Evolutionary conservation across 179 eudicot species (phyloP), one percentile per base, ranked within the genome.

Genomic region (Carnegiea gigantea): DNA sequence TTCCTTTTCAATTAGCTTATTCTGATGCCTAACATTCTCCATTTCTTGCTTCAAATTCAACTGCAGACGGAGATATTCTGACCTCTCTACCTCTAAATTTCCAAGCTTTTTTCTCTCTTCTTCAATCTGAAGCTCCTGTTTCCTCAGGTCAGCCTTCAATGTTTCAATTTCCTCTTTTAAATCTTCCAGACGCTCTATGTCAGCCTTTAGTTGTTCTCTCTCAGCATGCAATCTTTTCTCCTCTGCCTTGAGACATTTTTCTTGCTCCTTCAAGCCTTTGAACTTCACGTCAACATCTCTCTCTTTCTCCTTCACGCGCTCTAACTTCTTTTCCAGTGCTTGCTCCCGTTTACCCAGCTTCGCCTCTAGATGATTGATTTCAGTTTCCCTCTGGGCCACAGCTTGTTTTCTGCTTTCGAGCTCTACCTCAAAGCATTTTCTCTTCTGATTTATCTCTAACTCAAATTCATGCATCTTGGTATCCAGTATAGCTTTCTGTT

Each of bases 251-350:
- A 91, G 53, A 78, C 76, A 60, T 83, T 89, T 90, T 82, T 95
- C 97, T 81, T 85, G 91, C 83, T 90, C 95, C 83, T 90, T 91
- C 78, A 88, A 76, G 75, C 81, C 81, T 84, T 90, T 92, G 79
- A 85, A 77, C 83, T 87, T 89, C 64, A 73, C 44, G 44, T 95
- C 97, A 85, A 87, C 73, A 70, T 94, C 93, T 85, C 88, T 90
- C 82, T 93, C 99, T 85, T 88, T 97, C 81, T 91, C 99, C 82
- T 92, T 97, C 51, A 91, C 75, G 81, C 95, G 93, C 77, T 89
- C 94, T 5, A 90, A 84, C 86, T 91, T 95, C 82, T 87, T 91
- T 75, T 91, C 92, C 79, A 92, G 78, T 20, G 90, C 91, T 77
- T 87, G 85, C 82, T 91, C 97, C 80, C 76, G 86, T 82, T 92